Evolutionary conservation across 139 green algal genomes (phyloP).

Genomic region (Chlorella sp.): DNA sequence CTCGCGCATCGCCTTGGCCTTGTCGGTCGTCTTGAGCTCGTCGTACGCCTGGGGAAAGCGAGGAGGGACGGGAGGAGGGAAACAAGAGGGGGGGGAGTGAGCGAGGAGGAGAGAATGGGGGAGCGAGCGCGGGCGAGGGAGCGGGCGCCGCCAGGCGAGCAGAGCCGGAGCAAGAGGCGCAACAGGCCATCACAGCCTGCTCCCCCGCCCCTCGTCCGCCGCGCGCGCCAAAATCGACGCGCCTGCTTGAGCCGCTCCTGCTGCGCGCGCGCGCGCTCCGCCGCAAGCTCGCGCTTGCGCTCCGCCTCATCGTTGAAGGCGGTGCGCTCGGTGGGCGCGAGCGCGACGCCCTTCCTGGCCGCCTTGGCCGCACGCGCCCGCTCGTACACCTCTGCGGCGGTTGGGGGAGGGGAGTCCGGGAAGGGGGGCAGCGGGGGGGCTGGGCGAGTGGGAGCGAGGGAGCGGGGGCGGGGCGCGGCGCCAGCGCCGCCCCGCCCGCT

Average conservation of each 20-base stretch:
- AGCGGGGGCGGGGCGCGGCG: too few relatives aligned
- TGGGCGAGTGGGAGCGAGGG: too few relatives aligned
- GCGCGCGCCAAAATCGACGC: too few relatives aligned
- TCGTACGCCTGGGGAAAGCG: slow-evolving; percentile 72
- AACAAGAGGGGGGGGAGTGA: neutral
- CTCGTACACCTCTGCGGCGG: slow-evolving; percentile 77
- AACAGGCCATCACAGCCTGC: neutral
- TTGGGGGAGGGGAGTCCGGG: too few relatives aligned
- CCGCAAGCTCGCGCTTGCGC: slow-evolving; percentile 52
- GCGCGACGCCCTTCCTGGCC: slow-evolving; percentile 25
- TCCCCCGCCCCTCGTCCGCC: neutral
- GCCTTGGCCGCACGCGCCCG: slow-evolving; percentile 33
- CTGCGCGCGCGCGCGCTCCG: slow-evolving; percentile 49
- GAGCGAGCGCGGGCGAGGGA: neutral
- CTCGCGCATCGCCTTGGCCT: slow-evolving; percentile 46
- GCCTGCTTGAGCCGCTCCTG: slow-evolving; percentile 51
- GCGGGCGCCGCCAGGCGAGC: neutral
- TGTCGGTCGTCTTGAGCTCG: slow-evolving; percentile 67
- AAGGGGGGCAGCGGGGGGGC: too few relatives aligned
- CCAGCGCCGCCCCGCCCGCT: too few relatives aligned
- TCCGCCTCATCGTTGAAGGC: slow-evolving; percentile 74
- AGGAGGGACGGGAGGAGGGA: neutral
- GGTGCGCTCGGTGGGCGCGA: slow-evolving; percentile 16
- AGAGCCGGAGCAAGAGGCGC: too few relatives aligned
- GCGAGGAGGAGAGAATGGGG: neutral